Evolutionary conservation across 2,329 filamentous ascomycete genomes (phyloP), one percentile per base, ranked within the genome.

Genomic region (Xylariaceae sp.): DNA sequence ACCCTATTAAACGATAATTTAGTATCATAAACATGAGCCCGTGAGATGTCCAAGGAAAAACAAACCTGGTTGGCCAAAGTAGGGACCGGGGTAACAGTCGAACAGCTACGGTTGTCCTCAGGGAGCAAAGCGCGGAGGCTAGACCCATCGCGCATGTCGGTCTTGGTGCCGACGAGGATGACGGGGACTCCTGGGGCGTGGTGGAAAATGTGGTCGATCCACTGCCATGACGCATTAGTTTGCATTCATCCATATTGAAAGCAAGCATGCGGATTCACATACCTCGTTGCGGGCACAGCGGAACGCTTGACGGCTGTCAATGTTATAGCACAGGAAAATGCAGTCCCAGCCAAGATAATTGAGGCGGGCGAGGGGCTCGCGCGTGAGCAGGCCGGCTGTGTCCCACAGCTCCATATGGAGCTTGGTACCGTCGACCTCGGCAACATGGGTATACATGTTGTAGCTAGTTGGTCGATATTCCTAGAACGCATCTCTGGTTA

Each of bases 81-180:
- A 5, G 23, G 23, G 5, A 5, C 23, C 23, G 23, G 23, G 23
- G 5, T 30, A 5, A 30, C 5, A 30, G 23, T 30, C 4, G 23
- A 5, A 30, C 23, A 30, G 23, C 23, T 30, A 30, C 5, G 4
- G 23, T 30, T 5, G 23, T 30, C 23, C 23, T 30, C 23, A 5
- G 23, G 23, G 23, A 71, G 60, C 7, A 71, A 67, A 2, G 64
- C 62, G 61, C 69, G 66, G 8, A 69, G 64, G 4, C 68, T 67
- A 1, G 59, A 51, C 6, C 67, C 65, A 10, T 62, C 53, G 30
- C 88, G 84, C 18, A 88, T 79, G 77, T 90, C 88, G 67, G 88
- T 89, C 75, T 90, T 90, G 64, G 89, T 75, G 13, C 87, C 88
- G 60, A 90, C 84, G 35, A 90, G 77, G 66, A 90, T 88, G 63